Evolutionary conservation across 805 yeast species (phyloP), one percentile per base, ranked within the genome.

Genomic region (Myxozyma neglecta): DNA sequence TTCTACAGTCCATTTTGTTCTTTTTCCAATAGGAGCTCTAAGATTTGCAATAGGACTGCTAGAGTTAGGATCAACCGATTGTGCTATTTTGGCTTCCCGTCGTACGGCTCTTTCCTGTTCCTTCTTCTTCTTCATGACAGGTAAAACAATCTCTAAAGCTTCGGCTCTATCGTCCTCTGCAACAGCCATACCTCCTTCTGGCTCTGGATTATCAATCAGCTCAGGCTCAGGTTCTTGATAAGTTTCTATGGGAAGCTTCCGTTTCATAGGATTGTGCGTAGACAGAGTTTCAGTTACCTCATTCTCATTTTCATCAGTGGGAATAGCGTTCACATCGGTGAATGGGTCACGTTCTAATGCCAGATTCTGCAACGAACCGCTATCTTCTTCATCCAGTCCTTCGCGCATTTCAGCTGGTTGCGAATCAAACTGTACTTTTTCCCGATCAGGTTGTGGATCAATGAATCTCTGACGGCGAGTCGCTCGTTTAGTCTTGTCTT

Each of bases 1-100:
- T 24, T 60, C 64, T 10, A 34, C 29, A 5, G 53, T 56, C 66
- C 66, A 63, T 29, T 39, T 36, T 16, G 47, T n/a, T 7, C 56
- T 48, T n/a, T 10, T 20, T 14, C 52, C 52, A 18, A 16, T 36
- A 10, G 52, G 48, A 11, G 48, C 56, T 10, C 56, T 40, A 5
- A 43, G 32, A 29, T 35, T n/a, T 32, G 32, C 9, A 3, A 18
- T 20, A 14, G n/a, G 53, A 6, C 35, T 6, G 18, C 47, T 13
- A 16, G 14, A 29, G 29, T 11, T 39, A 6, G 42, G n/a, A 39
- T 39, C 42, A 39, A 6, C 42, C 6, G 42, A 11, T 39, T 39
- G n/a, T 10, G 46, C 46, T 5, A 7, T 42, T 5, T 10, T 42
- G 18, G 42, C 6, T n/a, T 39, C 46, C 10, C 46, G 16, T 42